Evolutionary conservation across 192 early-diverging fungal genomes (phyloP).

Genomic region (Coemansia sp.): DNA sequence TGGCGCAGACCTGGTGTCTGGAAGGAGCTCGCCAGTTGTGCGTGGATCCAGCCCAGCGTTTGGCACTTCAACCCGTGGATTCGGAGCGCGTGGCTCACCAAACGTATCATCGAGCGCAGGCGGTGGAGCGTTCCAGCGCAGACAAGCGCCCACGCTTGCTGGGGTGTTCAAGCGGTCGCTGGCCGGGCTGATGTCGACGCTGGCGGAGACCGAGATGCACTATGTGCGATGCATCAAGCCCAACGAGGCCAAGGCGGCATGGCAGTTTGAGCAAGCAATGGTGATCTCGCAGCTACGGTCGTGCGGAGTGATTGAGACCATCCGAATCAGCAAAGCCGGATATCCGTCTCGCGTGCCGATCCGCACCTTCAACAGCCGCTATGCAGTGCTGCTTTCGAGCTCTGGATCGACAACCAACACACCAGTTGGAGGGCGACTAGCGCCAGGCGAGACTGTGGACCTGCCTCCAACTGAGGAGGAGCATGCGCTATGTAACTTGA

Average conservation of each 20-base stretch:
- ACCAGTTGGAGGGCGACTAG: neutral
- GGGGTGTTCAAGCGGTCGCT: slow-evolving; percentile 67
- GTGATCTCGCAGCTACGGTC: slow-evolving; percentile 92
- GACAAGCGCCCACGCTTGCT: slow-evolving; percentile 51
- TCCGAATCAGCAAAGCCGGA: slow-evolving; percentile 96
- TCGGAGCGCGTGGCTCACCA: slow-evolving; percentile 5
- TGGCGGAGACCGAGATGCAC: slow-evolving; percentile 88
- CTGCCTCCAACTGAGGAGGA: slow-evolving; percentile 58
- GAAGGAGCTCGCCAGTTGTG: slow-evolving; percentile 18
- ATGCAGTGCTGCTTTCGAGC: slow-evolving; percentile 31
- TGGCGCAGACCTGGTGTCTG: slow-evolving; percentile 13
- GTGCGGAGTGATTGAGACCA: slow-evolving; percentile 98
- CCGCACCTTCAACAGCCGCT: slow-evolving; percentile 89
- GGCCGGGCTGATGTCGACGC: slow-evolving; percentile 90
- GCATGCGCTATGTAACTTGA: slow-evolving; percentile 60
- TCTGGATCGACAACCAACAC: neutral
- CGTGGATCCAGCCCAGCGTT: slow-evolving; percentile 17
- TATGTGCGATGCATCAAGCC: slow-evolving; percentile 99
- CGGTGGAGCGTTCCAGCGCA: slow-evolving; percentile 24
- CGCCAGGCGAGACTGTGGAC: neutral
- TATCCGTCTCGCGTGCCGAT: slow-evolving; percentile 91
- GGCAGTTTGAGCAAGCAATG: slow-evolving; percentile 92
- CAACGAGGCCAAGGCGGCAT: slow-evolving; percentile 89
- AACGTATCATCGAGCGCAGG: neutral
- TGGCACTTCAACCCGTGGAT: slow-evolving; percentile 8